Percentiles rank a stretch among this genome's conserved stretches.
Conservation (phyloP, 1,284 basidiomycete genomes). For the Ceratobasidium sp. region DNA sequence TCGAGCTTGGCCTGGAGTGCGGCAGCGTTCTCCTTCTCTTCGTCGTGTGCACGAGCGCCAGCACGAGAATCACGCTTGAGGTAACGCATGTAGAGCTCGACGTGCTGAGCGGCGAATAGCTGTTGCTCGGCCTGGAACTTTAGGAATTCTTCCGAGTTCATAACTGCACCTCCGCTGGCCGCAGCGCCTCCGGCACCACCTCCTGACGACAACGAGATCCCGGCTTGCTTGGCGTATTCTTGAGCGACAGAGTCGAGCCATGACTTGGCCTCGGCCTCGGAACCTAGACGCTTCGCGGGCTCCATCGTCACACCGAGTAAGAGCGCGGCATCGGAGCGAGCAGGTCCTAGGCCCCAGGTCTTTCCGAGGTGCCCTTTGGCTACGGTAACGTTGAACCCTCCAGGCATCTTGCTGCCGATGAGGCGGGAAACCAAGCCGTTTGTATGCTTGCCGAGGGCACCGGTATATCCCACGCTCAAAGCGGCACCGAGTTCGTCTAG, state of each 20-base stretch:
- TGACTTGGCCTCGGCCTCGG: constrained; percentile 89
- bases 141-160: constrained; percentile 98
- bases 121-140: constrained; percentile 95
- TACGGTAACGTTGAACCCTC: constrained; percentile 96
- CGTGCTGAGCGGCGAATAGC: constrained; percentile 89
- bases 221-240: constrained; percentile 84
- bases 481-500: constrained; percentile 93
- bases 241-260: constrained; percentile 91
- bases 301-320: constrained; percentile 91
- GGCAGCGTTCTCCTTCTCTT: constrained; percentile 75
- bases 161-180: constrained; percentile 71
- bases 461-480: constrained; percentile 80
- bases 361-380: constrained; percentile 90
- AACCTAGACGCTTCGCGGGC: constrained; percentile 90
- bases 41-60: constrained; percentile 87
- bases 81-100: constrained; percentile 96
- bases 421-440: constrained; percentile 89
- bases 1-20: constrained; percentile 88
- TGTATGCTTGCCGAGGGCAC: constrained; percentile 95
- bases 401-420: constrained; percentile 96
- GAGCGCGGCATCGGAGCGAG: constrained; percentile 89
- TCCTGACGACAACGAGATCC: constrained; percentile 79
- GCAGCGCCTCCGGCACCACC: constrained; percentile 65
- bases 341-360: constrained; percentile 90
- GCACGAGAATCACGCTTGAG: constrained; percentile 91